phyloP scores from a whole-genome alignment of 1,284 basidiomycete species.

The Malassezia psittaci region DNA sequence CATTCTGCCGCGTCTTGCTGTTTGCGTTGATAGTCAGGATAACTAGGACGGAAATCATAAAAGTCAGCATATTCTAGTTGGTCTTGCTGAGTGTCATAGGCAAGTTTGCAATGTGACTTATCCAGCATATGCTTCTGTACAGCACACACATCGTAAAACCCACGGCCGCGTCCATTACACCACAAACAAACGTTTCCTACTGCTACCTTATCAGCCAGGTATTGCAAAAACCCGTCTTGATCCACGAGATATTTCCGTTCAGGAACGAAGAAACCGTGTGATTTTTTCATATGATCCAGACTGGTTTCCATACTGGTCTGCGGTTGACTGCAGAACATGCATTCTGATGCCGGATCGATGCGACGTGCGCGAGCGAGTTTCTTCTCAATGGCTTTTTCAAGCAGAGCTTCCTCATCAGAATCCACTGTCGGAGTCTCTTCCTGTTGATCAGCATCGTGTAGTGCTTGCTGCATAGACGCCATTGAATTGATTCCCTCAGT shows the following conservation, averaged over 20 bases:
- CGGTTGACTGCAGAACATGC: slow-evolving; percentile 66
- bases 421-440: slow-evolving; percentile 17
- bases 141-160: slow-evolving; percentile 32
- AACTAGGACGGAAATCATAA: slow-evolving; percentile 79
- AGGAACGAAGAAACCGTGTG: slow-evolving; percentile 92
- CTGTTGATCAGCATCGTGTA: too few species aligned
- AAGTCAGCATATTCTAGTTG: slow-evolving; percentile 80
- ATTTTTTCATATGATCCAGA: slow-evolving; percentile 72
- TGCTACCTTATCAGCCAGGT: slow-evolving; percentile 86
- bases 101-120: slow-evolving; percentile 75
- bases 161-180: slow-evolving; percentile 53
- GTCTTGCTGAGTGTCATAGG: slow-evolving; percentile 72
- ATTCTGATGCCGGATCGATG: slow-evolving; percentile 34
- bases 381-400: slow-evolving; percentile 34
- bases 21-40: slow-evolving; percentile 53
- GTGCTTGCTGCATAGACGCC: too few species aligned
- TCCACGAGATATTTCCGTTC: slow-evolving; percentile 84
- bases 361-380: slow-evolving; percentile 36
- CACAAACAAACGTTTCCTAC: slow-evolving; percentile 86
- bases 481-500: too few species aligned
- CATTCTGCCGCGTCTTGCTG: slow-evolving; percentile 41
- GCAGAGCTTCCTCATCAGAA: slow-evolving; percentile 33
- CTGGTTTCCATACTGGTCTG: slow-evolving; percentile 57
- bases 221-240: slow-evolving; percentile 66
- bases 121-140: slow-evolving; percentile 46